Conservation (phyloP, 1,284 basidiomycete species). For the Leccinum huronense region DNA sequence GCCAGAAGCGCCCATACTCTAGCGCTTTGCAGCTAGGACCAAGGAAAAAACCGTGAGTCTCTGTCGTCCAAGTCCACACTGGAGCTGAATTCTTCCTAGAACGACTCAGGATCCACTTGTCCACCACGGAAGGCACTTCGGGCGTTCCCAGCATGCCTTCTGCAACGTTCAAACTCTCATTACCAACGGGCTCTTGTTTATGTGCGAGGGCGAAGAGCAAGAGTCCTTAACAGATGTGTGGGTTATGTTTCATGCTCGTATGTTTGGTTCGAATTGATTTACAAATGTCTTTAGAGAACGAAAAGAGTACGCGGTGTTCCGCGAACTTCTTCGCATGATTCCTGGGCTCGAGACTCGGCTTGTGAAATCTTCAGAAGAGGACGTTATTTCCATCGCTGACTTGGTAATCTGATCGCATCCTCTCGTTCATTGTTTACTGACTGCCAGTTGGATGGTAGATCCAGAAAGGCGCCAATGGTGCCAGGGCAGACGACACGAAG, state of each 20-base stretch:
- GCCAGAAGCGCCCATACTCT: too few relatives aligned
- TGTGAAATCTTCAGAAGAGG: neutral
- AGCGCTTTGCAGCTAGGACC: too few relatives aligned
- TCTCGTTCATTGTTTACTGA: neutral
- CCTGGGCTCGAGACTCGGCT: neutral
- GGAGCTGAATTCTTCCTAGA: too few relatives aligned
- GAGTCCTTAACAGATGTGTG: neutral
- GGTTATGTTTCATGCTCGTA: neutral
- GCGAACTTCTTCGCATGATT: neutral
- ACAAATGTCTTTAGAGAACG: neutral
- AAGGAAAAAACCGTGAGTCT: too few relatives aligned
- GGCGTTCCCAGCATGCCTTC: neutral
- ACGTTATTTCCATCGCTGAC: neutral
- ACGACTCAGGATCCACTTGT: too few relatives aligned
- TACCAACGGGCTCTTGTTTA: neutral
- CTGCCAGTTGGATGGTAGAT: neutral
- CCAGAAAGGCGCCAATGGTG: too few relatives aligned
- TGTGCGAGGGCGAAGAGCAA: neutral
- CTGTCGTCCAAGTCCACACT: too few relatives aligned
- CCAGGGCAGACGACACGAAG: neutral
- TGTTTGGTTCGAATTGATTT: neutral
- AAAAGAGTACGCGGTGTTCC: too few relatives aligned
- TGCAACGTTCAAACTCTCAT: neutral
- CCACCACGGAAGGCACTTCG: too few relatives aligned
- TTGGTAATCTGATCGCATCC: neutral